Percentiles rank a stretch among this genome's conserved stretches.
Conservation (phyloP, 2,329 filamentous ascomycete genomes). For the Thermothelomyces thermophilus region DNA sequence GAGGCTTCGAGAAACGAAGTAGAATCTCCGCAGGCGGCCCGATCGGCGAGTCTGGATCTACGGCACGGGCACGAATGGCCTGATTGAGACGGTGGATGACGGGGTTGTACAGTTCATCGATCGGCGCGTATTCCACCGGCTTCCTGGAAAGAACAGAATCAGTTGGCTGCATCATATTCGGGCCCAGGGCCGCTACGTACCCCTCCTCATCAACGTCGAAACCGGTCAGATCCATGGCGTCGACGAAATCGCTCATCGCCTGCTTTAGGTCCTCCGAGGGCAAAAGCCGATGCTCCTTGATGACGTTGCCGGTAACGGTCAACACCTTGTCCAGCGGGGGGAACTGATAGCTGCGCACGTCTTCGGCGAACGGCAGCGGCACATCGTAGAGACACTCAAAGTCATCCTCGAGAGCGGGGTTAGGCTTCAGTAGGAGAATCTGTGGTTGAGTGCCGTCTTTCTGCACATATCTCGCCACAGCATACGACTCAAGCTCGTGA, state of each 20-base stretch:
- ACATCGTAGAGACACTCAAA: conserved; percentile 85
- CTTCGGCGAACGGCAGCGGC: conserved; percentile 87
- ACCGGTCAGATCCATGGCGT: conserved; percentile 79
- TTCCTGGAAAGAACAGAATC: conserved; percentile 28
- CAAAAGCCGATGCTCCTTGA: conserved; percentile 77
- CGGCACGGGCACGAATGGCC: conserved; percentile 74
- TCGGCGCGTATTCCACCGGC: conserved; percentile 60
- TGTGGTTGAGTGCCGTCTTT: conserved; percentile 77
- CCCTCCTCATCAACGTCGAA: conserved; percentile 69
- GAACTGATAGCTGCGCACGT: conserved; percentile 84
- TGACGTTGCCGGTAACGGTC: conserved; percentile 73
- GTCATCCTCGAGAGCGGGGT: conserved; percentile 59
- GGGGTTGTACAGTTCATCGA: conserved; percentile 80
- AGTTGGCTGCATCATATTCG: background rate
- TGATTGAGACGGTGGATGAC: conserved; percentile 83
- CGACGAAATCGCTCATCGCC: conserved; percentile 87
- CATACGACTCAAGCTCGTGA: conserved; percentile 76
- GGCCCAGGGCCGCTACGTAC: conserved; percentile 36
- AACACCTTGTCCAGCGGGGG: conserved; percentile 82
- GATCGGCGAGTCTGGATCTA: conserved; percentile 60
- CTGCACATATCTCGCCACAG: conserved; percentile 73
- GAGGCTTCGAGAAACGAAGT: conserved; percentile 65
- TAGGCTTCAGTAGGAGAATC: conserved; percentile 70
- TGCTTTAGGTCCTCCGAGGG: conserved; percentile 66
- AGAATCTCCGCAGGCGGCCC: conserved; percentile 58